Percentiles rank a stretch among this genome's conserved stretches.
phyloP scores from a whole-genome alignment of 1,284 basidiomycete species.

The Irpex sp. region DNA sequence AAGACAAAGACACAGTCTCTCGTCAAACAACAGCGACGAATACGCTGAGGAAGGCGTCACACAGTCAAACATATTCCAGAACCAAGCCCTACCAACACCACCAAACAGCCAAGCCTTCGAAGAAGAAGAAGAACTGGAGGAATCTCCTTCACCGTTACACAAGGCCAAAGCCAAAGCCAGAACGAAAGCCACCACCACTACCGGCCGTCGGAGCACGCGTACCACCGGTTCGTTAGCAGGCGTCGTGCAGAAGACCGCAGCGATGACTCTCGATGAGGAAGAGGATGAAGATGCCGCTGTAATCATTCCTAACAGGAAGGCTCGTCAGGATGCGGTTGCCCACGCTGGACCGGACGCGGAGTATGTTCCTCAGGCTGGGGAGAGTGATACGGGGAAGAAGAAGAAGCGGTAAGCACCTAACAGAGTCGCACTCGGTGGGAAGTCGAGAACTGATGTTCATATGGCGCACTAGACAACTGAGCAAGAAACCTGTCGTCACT shows the following conservation, averaged over 20 bases:
- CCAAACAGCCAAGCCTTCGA: neutral
- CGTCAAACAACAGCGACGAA: too few relatives aligned
- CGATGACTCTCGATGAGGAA: conserved; percentile 9
- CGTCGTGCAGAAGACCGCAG: conserved; percentile 3
- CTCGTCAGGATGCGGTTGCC: conserved; percentile 17
- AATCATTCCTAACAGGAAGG: conserved; percentile 27
- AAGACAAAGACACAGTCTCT: too few relatives aligned
- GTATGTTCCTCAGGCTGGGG: conserved; percentile 22
- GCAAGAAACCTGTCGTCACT: conserved; percentile 35
- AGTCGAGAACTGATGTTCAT: too few relatives aligned
- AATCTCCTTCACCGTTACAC: neutral
- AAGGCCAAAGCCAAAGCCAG: neutral
- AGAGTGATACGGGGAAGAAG: conserved; percentile 35
- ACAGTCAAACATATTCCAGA: too few relatives aligned
- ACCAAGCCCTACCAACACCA: neutral
- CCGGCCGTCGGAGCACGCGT: neutral
- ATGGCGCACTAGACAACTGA: conserved; percentile 36
- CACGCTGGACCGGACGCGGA: conserved; percentile 15
- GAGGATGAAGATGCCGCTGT: conserved; percentile 24
- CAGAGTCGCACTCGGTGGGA: too few relatives aligned
- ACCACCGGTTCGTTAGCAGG: neutral
- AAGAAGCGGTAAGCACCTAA: conserved; percentile 43
- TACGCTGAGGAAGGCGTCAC: too few relatives aligned
- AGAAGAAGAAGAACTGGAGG: neutral
- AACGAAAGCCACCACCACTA: neutral